A percentile compares a stretch with the other conserved stretches of the same genome.
phyloP scores from a whole-genome alignment of 768 basidiomycete species.

The Leucocoprinus leucothites region DNA sequence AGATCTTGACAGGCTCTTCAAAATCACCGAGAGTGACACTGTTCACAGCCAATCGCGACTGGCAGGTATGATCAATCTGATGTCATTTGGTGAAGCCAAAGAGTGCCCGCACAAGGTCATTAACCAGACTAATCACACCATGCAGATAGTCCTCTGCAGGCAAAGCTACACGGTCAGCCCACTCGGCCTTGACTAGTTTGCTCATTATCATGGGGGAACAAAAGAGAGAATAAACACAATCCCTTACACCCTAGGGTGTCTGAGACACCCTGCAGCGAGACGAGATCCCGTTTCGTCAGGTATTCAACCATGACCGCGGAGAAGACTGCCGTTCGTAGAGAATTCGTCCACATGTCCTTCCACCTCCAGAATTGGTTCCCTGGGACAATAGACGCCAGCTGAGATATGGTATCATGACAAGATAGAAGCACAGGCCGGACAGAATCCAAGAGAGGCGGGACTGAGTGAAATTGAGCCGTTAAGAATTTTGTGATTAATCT shows the following conservation, averaged over 20 bases:
- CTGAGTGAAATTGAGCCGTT: slow-evolving; percentile 31
- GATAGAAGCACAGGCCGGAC: slow-evolving; percentile 53
- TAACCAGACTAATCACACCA: slow-evolving; percentile 72
- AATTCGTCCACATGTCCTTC: slow-evolving; percentile 81
- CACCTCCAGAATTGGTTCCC: slow-evolving; percentile 78
- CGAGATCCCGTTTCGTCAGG: slow-evolving; percentile 53
- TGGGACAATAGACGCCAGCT: slow-evolving; percentile 60
- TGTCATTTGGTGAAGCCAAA: neutral
- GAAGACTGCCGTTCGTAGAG: slow-evolving; percentile 65
- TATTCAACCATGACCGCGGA: slow-evolving; percentile 65
- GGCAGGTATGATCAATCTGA: neutral
- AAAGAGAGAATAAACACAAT: slow-evolving; percentile 2
- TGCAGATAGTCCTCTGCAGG: slow-evolving; percentile 81
- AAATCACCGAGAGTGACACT: slow-evolving; percentile 81
- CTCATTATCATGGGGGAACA: neutral
- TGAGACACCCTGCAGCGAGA: slow-evolving; percentile 50
- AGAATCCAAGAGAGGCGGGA: slow-evolving; percentile 54
- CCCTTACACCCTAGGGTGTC: slow-evolving; percentile 66
- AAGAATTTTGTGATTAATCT: neutral
- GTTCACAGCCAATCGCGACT: slow-evolving; percentile 81
- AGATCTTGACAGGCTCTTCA: slow-evolving; percentile 75
- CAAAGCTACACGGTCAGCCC: slow-evolving; percentile 62
- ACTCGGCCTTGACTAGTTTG: slow-evolving; percentile 59
- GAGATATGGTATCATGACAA: slow-evolving; percentile 47
- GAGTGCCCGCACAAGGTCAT: slow-evolving; percentile 63